Conservation (phyloP, 2,329 filamentous ascomycete genomes). For the Ophiostoma populinum region DNA sequence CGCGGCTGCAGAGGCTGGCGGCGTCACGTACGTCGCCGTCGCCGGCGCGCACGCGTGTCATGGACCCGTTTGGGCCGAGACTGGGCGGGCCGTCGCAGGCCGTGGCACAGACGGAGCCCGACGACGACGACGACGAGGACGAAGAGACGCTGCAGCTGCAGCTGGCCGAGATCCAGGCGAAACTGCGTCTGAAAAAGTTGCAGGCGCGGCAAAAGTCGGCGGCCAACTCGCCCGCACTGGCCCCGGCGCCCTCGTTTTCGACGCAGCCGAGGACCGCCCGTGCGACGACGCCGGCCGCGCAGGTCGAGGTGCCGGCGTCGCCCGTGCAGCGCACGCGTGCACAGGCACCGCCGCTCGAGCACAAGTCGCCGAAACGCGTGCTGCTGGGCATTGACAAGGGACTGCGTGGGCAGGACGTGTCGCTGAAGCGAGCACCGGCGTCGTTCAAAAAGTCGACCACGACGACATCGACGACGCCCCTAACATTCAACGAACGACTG, state of each 20-base stretch:
- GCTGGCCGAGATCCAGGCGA: slow-evolving; percentile 74
- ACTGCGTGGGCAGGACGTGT: slow-evolving; percentile 62
- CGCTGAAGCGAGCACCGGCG: slow-evolving; percentile 54
- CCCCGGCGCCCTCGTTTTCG: neutral
- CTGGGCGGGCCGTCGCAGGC: no score
- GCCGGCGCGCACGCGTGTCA: slow-evolving; percentile 17
- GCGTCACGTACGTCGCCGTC: slow-evolving; percentile 48
- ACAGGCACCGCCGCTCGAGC: slow-evolving; percentile 28
- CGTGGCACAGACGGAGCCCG: no score
- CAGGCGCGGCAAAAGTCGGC: slow-evolving; percentile 35
- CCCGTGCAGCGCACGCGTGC: slow-evolving; percentile 44
- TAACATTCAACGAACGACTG: slow-evolving; percentile 72
- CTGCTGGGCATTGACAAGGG: slow-evolving; percentile 83
- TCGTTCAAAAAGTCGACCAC: neutral
- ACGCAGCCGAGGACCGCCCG: slow-evolving; percentile 4
- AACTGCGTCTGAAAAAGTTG: slow-evolving; percentile 71
- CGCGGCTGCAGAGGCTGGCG: slow-evolving; percentile 49
- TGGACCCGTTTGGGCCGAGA: no score
- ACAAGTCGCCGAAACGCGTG: slow-evolving; percentile 62
- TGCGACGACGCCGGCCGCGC: no score
- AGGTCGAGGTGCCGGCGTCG: slow-evolving; percentile 57
- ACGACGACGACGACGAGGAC: slow-evolving; percentile 53
- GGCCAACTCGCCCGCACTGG: slow-evolving; percentile 5
- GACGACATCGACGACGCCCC: slow-evolving; percentile 18
- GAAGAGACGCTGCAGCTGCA: slow-evolving; percentile 81